A percentile compares a stretch with the other conserved stretches of the same genome.
Conservation (phyloP, 352 stramenopile genomes). For the Bremia lactucae region DNA sequence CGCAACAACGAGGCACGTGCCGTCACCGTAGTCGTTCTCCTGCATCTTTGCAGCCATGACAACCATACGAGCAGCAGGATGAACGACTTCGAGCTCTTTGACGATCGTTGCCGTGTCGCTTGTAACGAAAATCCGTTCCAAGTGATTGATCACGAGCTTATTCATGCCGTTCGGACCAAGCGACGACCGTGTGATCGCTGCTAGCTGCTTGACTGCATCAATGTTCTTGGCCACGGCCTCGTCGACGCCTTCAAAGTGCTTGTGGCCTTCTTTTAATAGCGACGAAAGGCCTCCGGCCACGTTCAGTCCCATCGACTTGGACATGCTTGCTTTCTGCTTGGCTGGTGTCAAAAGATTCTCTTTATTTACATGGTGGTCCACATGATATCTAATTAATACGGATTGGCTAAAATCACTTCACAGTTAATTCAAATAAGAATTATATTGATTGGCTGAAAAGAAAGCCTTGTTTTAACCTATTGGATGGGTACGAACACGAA, state of each 20-base stretch:
- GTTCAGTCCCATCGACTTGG: slow-evolving; percentile 94
- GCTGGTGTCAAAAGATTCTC: slow-evolving; percentile 23
- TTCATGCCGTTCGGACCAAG: slow-evolving; percentile 99
- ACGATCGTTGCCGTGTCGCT: slow-evolving; percentile 98
- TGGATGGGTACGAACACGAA: not conserved
- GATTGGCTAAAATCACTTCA: too few relatives aligned
- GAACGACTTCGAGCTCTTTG: slow-evolving; percentile 96
- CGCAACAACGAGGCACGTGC: slow-evolving; percentile 94
- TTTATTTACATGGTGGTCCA: too few relatives aligned
- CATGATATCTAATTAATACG: too few relatives aligned
- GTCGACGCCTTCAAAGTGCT: slow-evolving; percentile 91
- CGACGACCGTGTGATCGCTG: slow-evolving; percentile 93
- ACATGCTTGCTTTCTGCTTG: slow-evolving; percentile 38
- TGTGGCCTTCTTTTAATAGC: slow-evolving; percentile 98
- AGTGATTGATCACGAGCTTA: slow-evolving; percentile 99
- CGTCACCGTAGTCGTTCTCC: slow-evolving; percentile 94
- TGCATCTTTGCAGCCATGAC: slow-evolving; percentile 97
- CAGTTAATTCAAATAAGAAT: too few relatives aligned
- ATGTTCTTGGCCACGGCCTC: slow-evolving; percentile 98
- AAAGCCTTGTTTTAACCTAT: slow-evolving; percentile 8
- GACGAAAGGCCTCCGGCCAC: slow-evolving; percentile 91
- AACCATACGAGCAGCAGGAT: slow-evolving; percentile 98
- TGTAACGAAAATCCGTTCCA: slow-evolving; percentile 99
- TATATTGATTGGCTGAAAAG: slow-evolving; percentile 9
- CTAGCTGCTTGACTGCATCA: slow-evolving; percentile 96